Evolutionary conservation across 225 moss, liverwort and hornwort species (phyloP).

Genomic region (Straminergon stramineum): DNA sequence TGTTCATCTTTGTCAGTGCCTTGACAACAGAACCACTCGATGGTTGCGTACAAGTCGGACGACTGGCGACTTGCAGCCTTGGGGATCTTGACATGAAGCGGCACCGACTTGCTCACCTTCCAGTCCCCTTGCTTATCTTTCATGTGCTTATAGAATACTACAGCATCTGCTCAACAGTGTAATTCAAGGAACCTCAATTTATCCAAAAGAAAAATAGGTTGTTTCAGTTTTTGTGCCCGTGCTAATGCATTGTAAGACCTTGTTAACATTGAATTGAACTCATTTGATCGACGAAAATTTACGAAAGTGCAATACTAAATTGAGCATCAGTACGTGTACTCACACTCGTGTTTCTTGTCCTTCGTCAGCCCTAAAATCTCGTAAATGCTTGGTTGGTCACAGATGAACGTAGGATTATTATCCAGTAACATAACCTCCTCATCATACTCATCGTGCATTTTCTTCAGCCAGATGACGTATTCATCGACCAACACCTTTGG

Average conservation of each 20-base stretch:
- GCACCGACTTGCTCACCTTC: slow-evolving; percentile 16
- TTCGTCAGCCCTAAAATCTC: slow-evolving; percentile 14
- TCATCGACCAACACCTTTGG: background rate
- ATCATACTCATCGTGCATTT: background rate
- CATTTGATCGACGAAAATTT: background rate
- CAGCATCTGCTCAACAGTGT: slow-evolving; percentile 3
- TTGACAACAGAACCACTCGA: slow-evolving; percentile 63
- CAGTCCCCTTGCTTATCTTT: slow-evolving; percentile 46
- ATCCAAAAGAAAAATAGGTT: background rate
- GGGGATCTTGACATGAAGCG: slow-evolving; percentile 38
- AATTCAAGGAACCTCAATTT: background rate
- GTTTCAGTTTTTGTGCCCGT: background rate
- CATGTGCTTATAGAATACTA: slow-evolving; percentile 62
- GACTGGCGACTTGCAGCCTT: slow-evolving; percentile 11
- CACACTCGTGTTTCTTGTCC: slow-evolving; percentile 1
- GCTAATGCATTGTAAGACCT: background rate
- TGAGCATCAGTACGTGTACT: background rate
- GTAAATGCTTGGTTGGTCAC: background rate
- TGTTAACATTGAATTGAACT: background rate
- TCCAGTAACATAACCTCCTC: slow-evolving; percentile 25
- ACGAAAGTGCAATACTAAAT: background rate
- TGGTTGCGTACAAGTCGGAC: slow-evolving; percentile 47
- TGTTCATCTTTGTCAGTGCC: slow-evolving; percentile 50
- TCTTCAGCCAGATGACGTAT: background rate
- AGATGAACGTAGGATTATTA: slow-evolving; percentile 7